phyloP scores from a whole-genome alignment of 1,284 basidiomycete genomes.

The Rhodotorula glutinis region DNA sequence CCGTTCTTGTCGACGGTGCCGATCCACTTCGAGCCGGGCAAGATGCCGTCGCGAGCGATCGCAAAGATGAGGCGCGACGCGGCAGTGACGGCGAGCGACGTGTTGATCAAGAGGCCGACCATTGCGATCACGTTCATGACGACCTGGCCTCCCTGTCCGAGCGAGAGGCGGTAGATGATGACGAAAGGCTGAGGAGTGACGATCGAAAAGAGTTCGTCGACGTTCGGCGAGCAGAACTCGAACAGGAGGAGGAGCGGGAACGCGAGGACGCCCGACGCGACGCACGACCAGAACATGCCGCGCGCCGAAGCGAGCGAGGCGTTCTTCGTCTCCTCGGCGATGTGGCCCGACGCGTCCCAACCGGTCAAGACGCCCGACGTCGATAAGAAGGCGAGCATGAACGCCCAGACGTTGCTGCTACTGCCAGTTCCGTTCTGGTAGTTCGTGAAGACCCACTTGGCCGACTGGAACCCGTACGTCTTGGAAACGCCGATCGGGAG shows the following conservation, averaged over 20 bases:
- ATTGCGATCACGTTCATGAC: constrained; percentile 79
- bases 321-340: constrained; percentile 84
- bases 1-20: constrained; percentile 64
- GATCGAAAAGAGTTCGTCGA: constrained; percentile 67
- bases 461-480: constrained; percentile 75
- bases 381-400: constrained; percentile 60
- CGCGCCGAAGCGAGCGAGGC: constrained; percentile 73
- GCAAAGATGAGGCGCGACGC: constrained; percentile 79
- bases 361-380: constrained; percentile 78
- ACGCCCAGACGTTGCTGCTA: constrained; percentile 67
- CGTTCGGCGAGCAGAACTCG: constrained; percentile 76
- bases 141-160: constrained; percentile 69
- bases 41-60: constrained; percentile 79
- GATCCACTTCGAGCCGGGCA: constrained; percentile 76
- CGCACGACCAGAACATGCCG: constrained; percentile 69
- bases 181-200: constrained; percentile 83
- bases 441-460: constrained; percentile 72
- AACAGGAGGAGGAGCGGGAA: constrained; percentile 65
- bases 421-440: constrained; percentile 78
- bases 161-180: constrained; percentile 71
- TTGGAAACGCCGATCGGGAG: constrained; percentile 77
- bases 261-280: constrained; percentile 69
- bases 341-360: constrained; percentile 71
- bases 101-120: constrained; percentile 74
- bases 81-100: constrained; percentile 75